Percentiles rank a stretch among this genome's conserved stretches.
These are phyloP conservation scores for Pilobolus umbonatus DNA, from an alignment of 192 early-diverging fungal genomes.

Conservation along the genomic window DNA sequence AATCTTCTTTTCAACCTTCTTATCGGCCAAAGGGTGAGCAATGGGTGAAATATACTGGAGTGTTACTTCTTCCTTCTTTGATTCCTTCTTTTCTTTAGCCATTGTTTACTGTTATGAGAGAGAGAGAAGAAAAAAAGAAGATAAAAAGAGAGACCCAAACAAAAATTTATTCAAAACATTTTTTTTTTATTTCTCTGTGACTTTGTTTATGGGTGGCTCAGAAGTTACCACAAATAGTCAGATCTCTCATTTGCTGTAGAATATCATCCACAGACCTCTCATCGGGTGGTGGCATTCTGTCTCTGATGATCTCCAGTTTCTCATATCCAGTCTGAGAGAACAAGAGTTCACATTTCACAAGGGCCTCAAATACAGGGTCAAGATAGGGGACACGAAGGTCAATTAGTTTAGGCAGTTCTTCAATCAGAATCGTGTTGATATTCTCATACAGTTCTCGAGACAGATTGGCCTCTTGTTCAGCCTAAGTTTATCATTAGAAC, in stretches of 20 bases:
- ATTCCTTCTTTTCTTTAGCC: constrained; percentile 49
- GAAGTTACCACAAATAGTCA: constrained; percentile 82
- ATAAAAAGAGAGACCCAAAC: too few relatives aligned
- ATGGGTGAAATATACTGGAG: constrained; percentile 60
- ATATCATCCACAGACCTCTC: constrained; percentile 73
- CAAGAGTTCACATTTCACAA: constrained; percentile 85
- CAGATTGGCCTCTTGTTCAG: constrained; percentile 72
- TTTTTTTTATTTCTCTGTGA: too few relatives aligned
- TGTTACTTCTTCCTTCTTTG: constrained; percentile 46
- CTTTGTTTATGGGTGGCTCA: constrained; percentile 17
- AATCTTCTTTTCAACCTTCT: constrained; percentile 82
- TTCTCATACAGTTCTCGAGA: constrained; percentile 73
- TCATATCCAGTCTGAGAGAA: constrained; percentile 79
- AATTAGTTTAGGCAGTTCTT: constrained; percentile 87
- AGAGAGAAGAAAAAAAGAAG: not conserved
- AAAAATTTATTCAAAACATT: too few relatives aligned
- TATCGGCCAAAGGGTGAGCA: constrained; percentile 76
- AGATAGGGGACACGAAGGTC: constrained; percentile 82
- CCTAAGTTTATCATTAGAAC: constrained; percentile 26
- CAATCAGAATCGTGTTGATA: constrained; percentile 74
- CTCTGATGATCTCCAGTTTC: constrained; percentile 59
- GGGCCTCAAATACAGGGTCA: constrained; percentile 92
- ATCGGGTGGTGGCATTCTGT: constrained; percentile 53
- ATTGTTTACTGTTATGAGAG: constrained; percentile 10
- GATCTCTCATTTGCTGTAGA: constrained; percentile 83